Percentiles rank a stretch among this genome's conserved stretches.
phyloP scores from a whole-genome alignment of 2,329 filamentous ascomycete species.

The Trichoderma gracile region DNA sequence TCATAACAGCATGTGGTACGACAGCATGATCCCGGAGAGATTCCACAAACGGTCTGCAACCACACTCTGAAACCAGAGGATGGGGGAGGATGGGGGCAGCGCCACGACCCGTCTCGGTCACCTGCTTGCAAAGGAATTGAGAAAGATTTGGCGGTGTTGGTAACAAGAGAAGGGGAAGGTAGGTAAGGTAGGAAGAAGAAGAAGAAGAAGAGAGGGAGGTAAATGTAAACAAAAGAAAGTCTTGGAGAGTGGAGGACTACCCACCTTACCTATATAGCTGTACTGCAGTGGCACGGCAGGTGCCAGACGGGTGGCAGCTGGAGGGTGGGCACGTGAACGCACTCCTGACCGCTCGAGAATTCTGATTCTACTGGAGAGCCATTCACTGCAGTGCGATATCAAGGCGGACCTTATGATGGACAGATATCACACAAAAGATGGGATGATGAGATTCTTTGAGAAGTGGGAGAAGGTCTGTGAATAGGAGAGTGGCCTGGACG shows the following conservation, averaged over 20 bases:
- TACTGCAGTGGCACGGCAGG: not conserved
- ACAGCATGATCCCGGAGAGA: no score
- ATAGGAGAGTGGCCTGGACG: not conserved
- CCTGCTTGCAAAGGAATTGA: no score
- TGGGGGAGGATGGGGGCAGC: no score
- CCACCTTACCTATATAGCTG: not conserved
- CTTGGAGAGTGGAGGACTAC: not conserved
- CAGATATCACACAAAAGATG: not conserved
- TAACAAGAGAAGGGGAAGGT: not conserved
- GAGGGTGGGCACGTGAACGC: constrained; percentile 16
- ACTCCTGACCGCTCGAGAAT: not conserved
- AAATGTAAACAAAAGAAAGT: not conserved
- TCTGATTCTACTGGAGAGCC: not conserved
- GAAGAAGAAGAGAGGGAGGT: not conserved
- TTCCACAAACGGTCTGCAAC: no score
- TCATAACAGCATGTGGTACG: no score
- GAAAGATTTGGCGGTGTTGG: not conserved
- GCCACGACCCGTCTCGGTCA: no score
- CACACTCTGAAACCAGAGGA: no score
- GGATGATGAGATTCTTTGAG: no score
- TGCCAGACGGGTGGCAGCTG: constrained; percentile 13
- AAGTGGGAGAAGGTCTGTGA: not conserved
- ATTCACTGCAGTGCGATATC: constrained; percentile 2
- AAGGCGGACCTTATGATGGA: not conserved
- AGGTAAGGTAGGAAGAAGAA: not conserved